Conservation (phyloP, 2,329 filamentous ascomycete genomes). For the Xylariaceae sp. region DNA sequence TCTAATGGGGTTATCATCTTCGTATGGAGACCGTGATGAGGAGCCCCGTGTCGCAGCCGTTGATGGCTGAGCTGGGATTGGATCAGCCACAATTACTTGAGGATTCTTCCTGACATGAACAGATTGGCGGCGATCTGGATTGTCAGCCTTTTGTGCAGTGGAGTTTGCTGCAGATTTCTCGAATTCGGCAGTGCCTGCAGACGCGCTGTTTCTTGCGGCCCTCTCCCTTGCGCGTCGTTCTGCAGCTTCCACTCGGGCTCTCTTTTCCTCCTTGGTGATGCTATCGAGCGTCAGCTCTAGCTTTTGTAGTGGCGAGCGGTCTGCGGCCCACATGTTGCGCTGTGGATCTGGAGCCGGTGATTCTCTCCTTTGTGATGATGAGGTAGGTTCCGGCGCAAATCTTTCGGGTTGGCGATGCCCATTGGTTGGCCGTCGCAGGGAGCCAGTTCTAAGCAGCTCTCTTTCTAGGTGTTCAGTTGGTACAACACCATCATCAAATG, state of each 20-base stretch:
- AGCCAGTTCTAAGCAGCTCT: conserved; percentile 20
- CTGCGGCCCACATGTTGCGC: conserved; percentile 66
- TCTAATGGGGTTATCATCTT: too few species aligned
- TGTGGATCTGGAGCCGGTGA: conserved; percentile 39
- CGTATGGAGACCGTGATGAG: conserved; percentile 2
- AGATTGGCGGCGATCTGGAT: conserved; percentile 29
- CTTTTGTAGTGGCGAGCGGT: conserved; percentile 88
- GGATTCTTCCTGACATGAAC: conserved; percentile 24
- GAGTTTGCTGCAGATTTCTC: conserved; percentile 18
- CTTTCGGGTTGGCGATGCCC: conserved; percentile 25
- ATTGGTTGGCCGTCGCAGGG: conserved; percentile 27
- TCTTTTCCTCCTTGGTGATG: conserved; percentile 94
- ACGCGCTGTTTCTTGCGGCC: conserved; percentile 36
- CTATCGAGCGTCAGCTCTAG: conserved; percentile 86
- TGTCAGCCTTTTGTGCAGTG: conserved; percentile 33
- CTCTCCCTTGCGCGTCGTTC: conserved; percentile 70
- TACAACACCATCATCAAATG: conserved; percentile 29
- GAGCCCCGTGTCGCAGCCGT: conserved; percentile 30
- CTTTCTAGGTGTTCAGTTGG: conserved; percentile 16
- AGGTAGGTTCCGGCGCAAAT: conserved; percentile 18
- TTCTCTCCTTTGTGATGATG: conserved; percentile 35
- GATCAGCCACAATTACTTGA: conserved; percentile 21
- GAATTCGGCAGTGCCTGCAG: conserved; percentile 14
- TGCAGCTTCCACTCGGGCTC: conserved; percentile 78
- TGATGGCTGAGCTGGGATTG: conserved; percentile 26